Evolutionary conservation across 257 asterid genomes (phyloP), one percentile per base, ranked within the genome.

Genomic region (Pogostemon cablin): DNA sequence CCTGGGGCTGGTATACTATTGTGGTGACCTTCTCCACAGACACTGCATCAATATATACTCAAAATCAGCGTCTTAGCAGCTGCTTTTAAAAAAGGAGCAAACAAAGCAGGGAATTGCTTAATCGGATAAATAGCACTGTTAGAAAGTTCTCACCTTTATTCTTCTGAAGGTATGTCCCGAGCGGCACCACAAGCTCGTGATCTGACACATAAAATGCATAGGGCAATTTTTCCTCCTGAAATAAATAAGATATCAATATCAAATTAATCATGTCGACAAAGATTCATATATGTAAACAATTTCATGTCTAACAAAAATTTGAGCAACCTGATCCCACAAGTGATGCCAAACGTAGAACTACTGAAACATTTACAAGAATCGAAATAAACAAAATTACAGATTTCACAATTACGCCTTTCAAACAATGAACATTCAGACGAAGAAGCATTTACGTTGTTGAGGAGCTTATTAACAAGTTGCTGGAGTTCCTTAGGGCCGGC

Each of bases 1-100:
- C 96, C 80, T 91, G 99, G 25, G 99, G 96, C 84, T 93, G 99
- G 83, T 89, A 93, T 40, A 93, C 89, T 63, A 93, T 87, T 17
- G 87, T 87, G 78, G 89, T 66, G 65, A 84, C 96, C 83, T 85
- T 91, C 81, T 93, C 99, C 86, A 93, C 96, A 15, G 99, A 93
- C 54, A 91, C 99, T 93, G 91, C 88, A 82, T 72, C 63, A 57
- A 49, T n/a, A 62, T 71, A 48, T 25, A 62, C 20, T 20, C 47
- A 53, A 9, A 72, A 59, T 32, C 32, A 25, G 32, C 32, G 32
- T 25, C 68, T 68, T 73, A 69, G 64, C 73, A 73, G 71, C 79
- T 61, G 5, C 52, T 73, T 68, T 50, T 57, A 47, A 6, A 39
- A 32, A 25, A 65, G n/a, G 72, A 57, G 12, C 7, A 50, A 41